Base-by-base conservation (phyloP, 768 basidiomycete genomes). In the Cyathus striatus region DNA sequence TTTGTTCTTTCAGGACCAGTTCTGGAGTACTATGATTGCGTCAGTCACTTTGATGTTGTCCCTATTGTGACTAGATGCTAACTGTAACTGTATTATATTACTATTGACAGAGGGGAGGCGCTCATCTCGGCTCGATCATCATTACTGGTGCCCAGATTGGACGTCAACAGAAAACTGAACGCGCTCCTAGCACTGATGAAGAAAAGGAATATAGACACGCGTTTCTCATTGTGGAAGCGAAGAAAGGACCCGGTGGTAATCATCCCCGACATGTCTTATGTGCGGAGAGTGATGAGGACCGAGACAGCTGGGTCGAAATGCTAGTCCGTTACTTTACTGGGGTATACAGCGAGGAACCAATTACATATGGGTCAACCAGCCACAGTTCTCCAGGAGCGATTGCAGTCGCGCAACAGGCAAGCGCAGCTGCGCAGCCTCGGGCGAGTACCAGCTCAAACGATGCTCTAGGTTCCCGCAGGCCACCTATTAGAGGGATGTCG, bases 141-240 rank as follows among this genome's bases (percentile, higher is more conserved):
- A 82, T 99, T 44, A 84, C 88, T n/a, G 85, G 85, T 33, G 94
- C 96, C 21, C 91, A 96, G 57, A 98, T 99, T 46, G 96, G 95
- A 7, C 83, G 95, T 23, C 96, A 98, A 56, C 90, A 96, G 57
- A 76, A 78, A 50, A 74, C 73, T 32, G 60, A 74, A 27, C 75
- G 66, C 49, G 59, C 68, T 47, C 56, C 78, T 6, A 67, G 72
- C 33, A 66, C 73, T 1, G 85, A 87, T 47, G 91, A 93, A 41
- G 92, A 96, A 53, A 90, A 90, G 56, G 89, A 95, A 51, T 96
- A 96, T 52, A 81, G 93, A 18, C 96, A 99, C 58, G 96, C 96
- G 1, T 97, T 99, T 66, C 80, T 99, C 48, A 90, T 99, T 54
- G 91, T 98, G 47, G 94, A 96, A 61, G 81, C 81, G 16, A 88